phyloP scores from a whole-genome alignment of 2,329 filamentous ascomycete genomes.

The Colletotrichum coccodes region DNA sequence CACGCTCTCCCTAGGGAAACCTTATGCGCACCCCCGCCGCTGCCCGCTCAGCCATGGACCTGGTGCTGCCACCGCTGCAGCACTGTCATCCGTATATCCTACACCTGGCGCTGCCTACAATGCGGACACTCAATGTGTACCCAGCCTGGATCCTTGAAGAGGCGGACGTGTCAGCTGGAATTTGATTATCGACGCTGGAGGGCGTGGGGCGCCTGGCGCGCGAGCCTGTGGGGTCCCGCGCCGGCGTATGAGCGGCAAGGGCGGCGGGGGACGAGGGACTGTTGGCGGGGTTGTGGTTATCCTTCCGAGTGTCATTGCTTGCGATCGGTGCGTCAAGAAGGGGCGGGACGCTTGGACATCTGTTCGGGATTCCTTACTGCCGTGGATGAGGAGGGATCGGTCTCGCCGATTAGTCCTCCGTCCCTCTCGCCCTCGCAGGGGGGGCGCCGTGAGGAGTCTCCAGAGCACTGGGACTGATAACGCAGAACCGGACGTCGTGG shows the following conservation, averaged over 20 bases:
- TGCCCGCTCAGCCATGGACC: constrained; percentile 37
- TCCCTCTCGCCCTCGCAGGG: neutral
- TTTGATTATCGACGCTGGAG: constrained; percentile 38
- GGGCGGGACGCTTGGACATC: neutral
- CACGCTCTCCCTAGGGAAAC: neutral
- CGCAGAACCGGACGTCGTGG: too few relatives aligned
- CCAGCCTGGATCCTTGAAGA: constrained; percentile 21
- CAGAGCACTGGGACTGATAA: too few relatives aligned
- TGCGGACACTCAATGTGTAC: constrained; percentile 50
- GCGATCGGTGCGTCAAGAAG: neutral
- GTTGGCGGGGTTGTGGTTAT: constrained; percentile 12
- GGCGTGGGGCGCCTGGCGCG: constrained; percentile 41
- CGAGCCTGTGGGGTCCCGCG: constrained; percentile 5
- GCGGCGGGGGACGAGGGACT: neutral
- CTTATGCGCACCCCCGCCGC: neutral
- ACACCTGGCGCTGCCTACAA: constrained; percentile 50
- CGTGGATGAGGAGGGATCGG: neutral
- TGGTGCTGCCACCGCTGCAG: constrained; percentile 48
- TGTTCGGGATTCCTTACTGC: neutral
- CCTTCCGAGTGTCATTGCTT: constrained; percentile 7
- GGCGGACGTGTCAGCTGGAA: neutral
- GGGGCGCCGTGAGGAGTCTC: neutral
- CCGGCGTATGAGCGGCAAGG: neutral
- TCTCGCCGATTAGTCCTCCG: neutral
- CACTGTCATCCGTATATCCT: constrained; percentile 39